Evolutionary conservation across 805 yeast species (phyloP).

Genomic region (Metschnikowia vanudenii): DNA sequence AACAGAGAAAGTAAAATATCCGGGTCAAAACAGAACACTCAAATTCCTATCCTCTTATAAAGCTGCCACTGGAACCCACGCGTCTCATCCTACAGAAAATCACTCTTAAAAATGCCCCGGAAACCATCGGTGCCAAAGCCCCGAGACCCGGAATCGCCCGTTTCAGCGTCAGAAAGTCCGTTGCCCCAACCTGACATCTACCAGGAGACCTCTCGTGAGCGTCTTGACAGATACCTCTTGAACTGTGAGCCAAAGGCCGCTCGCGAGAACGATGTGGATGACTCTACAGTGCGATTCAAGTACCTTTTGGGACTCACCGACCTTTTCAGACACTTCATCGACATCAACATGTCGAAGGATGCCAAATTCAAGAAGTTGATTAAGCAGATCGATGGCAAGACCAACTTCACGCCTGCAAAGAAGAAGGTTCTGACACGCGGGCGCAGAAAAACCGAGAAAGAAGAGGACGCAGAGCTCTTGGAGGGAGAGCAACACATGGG

Average conservation of each 20-base stretch:
- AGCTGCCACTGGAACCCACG: too few relatives aligned
- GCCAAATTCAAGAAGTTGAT: constrained; percentile 62
- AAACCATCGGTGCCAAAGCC: too few relatives aligned
- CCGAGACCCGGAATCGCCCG: too few relatives aligned
- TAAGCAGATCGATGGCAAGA: constrained; percentile 53
- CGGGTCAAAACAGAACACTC: too few relatives aligned
- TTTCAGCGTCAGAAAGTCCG: background rate
- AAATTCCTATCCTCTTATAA: too few relatives aligned
- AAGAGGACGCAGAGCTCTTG: constrained; percentile 90
- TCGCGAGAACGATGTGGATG: constrained; percentile 50
- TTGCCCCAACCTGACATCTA: background rate
- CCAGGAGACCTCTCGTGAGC: constrained; percentile 2
- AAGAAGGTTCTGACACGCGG: constrained; percentile 38
- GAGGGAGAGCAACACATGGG: constrained; percentile 73
- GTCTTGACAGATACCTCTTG: constrained; percentile 14
- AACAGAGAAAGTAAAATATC: too few relatives aligned
- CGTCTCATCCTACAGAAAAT: too few relatives aligned
- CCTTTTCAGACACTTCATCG: constrained; percentile 83
- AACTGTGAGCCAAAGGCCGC: constrained; percentile 56
- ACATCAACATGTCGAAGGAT: constrained; percentile 77
- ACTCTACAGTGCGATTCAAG: constrained; percentile 74
- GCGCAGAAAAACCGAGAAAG: constrained; percentile 87
- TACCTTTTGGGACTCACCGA: constrained; percentile 81
- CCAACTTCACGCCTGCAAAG: constrained; percentile 34
- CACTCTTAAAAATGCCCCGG: too few relatives aligned